Base-by-base conservation (phyloP, 1,284 basidiomycete genomes). In the Irpex lacteus region DNA sequence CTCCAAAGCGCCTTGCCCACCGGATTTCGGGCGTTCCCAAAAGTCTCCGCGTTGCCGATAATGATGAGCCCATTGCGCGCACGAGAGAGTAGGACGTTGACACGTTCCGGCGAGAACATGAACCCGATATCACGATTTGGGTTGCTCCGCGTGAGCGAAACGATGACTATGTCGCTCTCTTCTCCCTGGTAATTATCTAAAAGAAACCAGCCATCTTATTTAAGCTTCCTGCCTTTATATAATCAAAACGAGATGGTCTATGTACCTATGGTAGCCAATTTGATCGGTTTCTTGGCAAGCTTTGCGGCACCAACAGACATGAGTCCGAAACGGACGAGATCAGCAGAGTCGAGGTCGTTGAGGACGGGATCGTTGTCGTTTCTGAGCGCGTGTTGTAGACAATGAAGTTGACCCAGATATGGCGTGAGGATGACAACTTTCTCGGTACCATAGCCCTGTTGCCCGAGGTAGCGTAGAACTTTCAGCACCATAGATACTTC, bases 131-230 rank as follows among this genome's bases (percentile, higher is more conserved):
- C 82, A 61, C 80, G 74, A 0, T 74, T 65, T 0, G 76, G 13
- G 66, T 89, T 89, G 69, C 86, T 88, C 52, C 88, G 74, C 0
- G 85, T 87, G 9, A 90, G 72, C 6, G 82, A 85, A n/a, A 79
- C 77, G 34, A 90, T 79, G 34, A 90, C 85, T 55, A 90, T 85
- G 26, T 89, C 80, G 50, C 85, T 86, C 71, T 90, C 88, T 70
- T 90, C 88, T 26, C 88, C 88, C 67, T 90, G 88, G 65, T 86
- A 87, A 64, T 87, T 87, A 64, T 87, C 85, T 87, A 58, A 47
- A 50, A 49, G 5, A 6, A 26, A 18, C 6, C 56, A 58, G 38
- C 19, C 2, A 5, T 8, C 15, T 9, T 9, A 36, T 15, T 7
- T 26, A 21, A n/a, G 1, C 11, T 7, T 21, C 21, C 21, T 21